Conservation (phyloP, 139 green algal genomes). For the Picochlorum sp. region DNA sequence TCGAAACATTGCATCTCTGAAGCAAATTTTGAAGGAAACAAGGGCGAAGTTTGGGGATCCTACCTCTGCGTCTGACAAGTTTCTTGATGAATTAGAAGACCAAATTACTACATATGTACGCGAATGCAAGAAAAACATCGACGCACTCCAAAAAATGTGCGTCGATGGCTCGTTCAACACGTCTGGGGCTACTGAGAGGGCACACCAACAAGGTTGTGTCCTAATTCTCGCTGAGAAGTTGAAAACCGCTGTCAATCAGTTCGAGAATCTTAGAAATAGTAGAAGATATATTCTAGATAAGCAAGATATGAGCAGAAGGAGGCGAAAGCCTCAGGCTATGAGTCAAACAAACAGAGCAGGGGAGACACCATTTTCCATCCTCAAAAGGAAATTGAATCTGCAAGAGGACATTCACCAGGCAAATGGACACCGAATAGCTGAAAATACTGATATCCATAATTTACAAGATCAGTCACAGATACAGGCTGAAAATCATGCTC, state of each 20-base stretch:
- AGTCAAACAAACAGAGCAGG: no score
- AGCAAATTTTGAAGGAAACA: conserved; percentile 21
- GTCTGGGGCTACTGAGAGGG: background rate
- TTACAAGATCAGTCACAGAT: background rate
- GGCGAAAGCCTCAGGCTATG: conserved; percentile 15
- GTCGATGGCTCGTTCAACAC: background rate
- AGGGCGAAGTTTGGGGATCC: conserved; percentile 32
- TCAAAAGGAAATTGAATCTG: no score
- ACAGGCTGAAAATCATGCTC: conserved; percentile 23
- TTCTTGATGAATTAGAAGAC: conserved; percentile 43
- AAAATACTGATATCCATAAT: no score
- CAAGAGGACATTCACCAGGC: no score
- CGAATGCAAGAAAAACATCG: conserved; percentile 32
- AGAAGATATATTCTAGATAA: conserved; percentile 19
- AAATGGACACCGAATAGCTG: no score
- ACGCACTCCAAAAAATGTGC: conserved; percentile 28
- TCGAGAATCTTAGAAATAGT: conserved; percentile 43
- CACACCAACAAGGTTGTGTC: conserved; percentile 68
- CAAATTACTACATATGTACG: conserved; percentile 31
- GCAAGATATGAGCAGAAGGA: conserved; percentile 3
- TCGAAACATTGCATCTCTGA: conserved; percentile 22
- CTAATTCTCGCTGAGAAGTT: conserved; percentile 65
- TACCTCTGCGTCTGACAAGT: conserved; percentile 20
- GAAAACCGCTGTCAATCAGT: conserved; percentile 23
- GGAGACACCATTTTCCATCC: no score